Percentiles rank a stretch among this genome's conserved stretches.
Conservation (phyloP, 805 yeast species). For the Jamesozyma piceae region DNA sequence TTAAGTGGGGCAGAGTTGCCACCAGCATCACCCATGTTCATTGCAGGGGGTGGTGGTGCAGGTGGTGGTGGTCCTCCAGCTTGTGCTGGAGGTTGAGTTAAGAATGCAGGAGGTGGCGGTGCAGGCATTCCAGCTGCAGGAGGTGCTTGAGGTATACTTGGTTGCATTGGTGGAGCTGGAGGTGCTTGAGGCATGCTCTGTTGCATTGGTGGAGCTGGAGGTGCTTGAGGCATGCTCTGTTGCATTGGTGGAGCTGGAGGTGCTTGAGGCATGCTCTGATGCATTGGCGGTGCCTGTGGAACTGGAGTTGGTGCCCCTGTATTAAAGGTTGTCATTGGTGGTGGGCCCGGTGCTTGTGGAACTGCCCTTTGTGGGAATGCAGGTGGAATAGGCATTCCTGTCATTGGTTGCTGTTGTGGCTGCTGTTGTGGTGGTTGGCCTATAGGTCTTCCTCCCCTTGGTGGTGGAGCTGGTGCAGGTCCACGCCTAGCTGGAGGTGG, state of each 20-base stretch:
- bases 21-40: constrained; percentile 4
- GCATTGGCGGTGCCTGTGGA: constrained; percentile 7
- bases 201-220: constrained; percentile 2
- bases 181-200: constrained; percentile 11
- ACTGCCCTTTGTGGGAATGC: not conserved
- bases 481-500: constrained; percentile 16
- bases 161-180: constrained; percentile 16
- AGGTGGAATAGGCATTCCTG: constrained; percentile 3
- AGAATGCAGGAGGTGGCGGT: constrained; percentile 13
- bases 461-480: constrained; percentile 13
- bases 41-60: constrained; percentile 7
- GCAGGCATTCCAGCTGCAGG: constrained; percentile 5
- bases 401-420: not conserved
- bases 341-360: constrained; percentile 2
- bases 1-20: constrained; percentile 4
- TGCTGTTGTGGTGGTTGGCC: not conserved
- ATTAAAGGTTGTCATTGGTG: constrained; percentile 7
- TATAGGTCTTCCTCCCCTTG: constrained; percentile 2
- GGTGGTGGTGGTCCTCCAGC: constrained; percentile 12
- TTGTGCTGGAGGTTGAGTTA: not conserved
- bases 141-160: constrained; percentile 4
- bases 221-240: constrained; percentile 4
- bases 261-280: constrained; percentile 8
- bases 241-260: constrained; percentile 18
- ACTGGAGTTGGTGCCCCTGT: constrained; percentile 2